A percentile compares a stretch with the other conserved stretches of the same genome.
These are phyloP conservation scores for Pezicula rhizophila DNA, from an alignment of 2,329 filamentous ascomycete genomes.

Conservation along the genomic window DNA sequence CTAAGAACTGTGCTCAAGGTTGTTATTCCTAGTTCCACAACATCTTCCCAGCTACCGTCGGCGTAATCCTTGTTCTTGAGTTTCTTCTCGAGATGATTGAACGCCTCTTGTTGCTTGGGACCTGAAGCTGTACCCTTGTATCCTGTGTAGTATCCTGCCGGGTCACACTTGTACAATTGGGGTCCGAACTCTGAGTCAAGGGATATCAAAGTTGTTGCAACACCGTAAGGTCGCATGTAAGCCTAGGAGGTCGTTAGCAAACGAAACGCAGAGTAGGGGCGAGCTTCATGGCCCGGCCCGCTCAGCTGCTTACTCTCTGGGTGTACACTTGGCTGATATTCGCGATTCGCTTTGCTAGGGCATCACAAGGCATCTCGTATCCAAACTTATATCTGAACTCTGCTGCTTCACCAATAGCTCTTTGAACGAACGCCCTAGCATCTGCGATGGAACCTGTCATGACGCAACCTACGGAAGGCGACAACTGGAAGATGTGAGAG, in stretches of 20 bases:
- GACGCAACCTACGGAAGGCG: constrained; percentile 91
- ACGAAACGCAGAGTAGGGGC: background rate
- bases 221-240: constrained; percentile 96
- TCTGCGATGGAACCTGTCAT: constrained; percentile 99
- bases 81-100: constrained; percentile 99
- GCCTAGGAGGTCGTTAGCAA: constrained; percentile 46
- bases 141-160: constrained; percentile 94
- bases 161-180: constrained; percentile 97
- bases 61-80: constrained; percentile 97
- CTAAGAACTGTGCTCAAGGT: constrained; percentile 93
- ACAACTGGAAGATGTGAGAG: constrained; percentile 95
- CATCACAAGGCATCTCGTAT: constrained; percentile 99
- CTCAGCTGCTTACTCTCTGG: constrained; percentile 64
- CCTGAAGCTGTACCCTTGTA: constrained; percentile 98
- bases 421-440: constrained; percentile 85
- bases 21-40: constrained; percentile 93
- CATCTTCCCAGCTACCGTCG: constrained; percentile 91
- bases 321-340: constrained; percentile 99
- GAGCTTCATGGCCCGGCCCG: constrained; percentile 26
- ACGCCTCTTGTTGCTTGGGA: constrained; percentile 96
- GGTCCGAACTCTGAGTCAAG: constrained; percentile 88
- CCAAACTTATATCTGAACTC: constrained; percentile 98
- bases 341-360: constrained; percentile 89
- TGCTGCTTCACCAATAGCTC: constrained; percentile 90
- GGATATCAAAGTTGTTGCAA: constrained; percentile 91